These are phyloP conservation scores for Quercus cerris DNA, from an alignment of 306 rosid species.

Conservation along the genomic window DNA sequence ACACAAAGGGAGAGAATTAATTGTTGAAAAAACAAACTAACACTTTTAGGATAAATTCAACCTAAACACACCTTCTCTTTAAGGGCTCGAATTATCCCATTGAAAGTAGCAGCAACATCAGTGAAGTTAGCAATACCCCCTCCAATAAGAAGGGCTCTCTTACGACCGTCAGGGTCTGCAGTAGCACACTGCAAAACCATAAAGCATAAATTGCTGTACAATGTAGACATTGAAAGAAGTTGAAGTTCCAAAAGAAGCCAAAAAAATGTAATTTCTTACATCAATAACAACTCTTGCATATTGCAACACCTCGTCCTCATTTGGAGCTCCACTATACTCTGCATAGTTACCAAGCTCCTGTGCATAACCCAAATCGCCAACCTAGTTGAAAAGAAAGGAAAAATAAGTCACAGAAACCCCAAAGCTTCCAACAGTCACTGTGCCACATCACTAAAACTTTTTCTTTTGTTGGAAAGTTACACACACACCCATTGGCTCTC, in stretches of 20 bases:
- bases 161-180: conserved; percentile 76
- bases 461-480: too few relatives aligned
- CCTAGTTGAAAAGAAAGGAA: conserved; percentile 35
- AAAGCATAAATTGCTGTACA: conserved; percentile 14
- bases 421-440: conserved; percentile 2
- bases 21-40: background rate
- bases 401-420: background rate
- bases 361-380: conserved; percentile 91
- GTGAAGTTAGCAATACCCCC: conserved; percentile 95
- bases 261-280: conserved; percentile 37
- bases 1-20: background rate
- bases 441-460: background rate
- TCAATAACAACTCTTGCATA: conserved; percentile 85
- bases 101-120: conserved; percentile 85
- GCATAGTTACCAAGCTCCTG: conserved; percentile 97
- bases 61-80: conserved; percentile 58
- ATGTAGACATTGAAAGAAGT: conserved; percentile 9
- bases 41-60: conserved; percentile 4
- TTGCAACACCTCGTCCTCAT: conserved; percentile 90
- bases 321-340: conserved; percentile 94
- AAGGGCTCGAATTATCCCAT: conserved; percentile 72
- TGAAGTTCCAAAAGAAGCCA: conserved; percentile 1
- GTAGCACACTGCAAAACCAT: conserved; percentile 73
- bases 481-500: too few relatives aligned
- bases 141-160: conserved; percentile 86